Percentiles rank a stretch among this genome's conserved stretches.
Conservation (phyloP, 1,284 basidiomycete species). For the Fistulina hepatica region DNA sequence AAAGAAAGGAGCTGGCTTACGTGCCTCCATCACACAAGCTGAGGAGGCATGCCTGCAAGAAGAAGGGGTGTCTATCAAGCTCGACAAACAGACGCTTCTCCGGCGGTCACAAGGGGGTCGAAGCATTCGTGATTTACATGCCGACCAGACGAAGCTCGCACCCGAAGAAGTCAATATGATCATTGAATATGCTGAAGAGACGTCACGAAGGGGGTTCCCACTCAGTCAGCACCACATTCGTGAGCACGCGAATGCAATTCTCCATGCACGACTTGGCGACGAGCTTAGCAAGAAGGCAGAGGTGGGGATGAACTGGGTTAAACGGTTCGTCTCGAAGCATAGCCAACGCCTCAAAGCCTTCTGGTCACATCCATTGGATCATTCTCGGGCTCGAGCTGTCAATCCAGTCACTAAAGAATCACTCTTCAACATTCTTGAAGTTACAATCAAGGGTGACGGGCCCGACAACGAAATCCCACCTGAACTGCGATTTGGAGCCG, state of each 20-base stretch:
- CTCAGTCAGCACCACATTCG: conserved; percentile 21
- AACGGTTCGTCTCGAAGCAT: conserved; percentile 24
- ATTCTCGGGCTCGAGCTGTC: conserved; percentile 19
- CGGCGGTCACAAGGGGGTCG: no score
- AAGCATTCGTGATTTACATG: conserved; percentile 16
- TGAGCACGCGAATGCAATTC: conserved; percentile 23
- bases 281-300: conserved; percentile 19
- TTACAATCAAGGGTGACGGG: conserved; percentile 13
- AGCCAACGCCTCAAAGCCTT: conserved; percentile 18
- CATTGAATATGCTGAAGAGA: conserved; percentile 20
- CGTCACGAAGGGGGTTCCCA: conserved; percentile 23
- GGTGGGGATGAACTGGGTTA: conserved; percentile 26
- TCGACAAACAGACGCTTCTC: no score
- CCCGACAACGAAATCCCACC: conserved; percentile 1
- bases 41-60: no score
- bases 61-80: no score
- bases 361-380: conserved; percentile 23
- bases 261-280: conserved; percentile 15
- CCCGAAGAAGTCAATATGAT: conserved; percentile 19
- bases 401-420: conserved; percentile 23
- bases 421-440: conserved; percentile 21
- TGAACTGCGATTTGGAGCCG: conserved; percentile 19
- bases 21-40: no score
- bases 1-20: no score
- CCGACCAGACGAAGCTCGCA: conserved; percentile 18